Conservation (phyloP, 169 alveolate species). For the Plasmodium adleri region DNA sequence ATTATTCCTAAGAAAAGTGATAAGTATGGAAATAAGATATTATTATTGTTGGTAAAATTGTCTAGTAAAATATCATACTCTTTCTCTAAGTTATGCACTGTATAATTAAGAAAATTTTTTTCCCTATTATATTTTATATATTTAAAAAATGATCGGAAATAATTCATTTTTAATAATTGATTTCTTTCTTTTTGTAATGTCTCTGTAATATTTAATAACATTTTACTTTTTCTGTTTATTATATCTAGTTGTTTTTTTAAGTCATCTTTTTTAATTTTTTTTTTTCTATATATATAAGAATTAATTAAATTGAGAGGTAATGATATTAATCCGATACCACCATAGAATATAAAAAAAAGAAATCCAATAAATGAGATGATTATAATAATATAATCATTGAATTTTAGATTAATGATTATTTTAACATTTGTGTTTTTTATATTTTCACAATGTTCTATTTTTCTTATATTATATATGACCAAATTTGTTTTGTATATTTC, state of each 20-base stretch:
- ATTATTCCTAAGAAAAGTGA: constrained; percentile 8
- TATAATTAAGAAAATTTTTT: constrained; percentile 25
- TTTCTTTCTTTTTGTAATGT: constrained; percentile 12
- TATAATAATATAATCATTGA: constrained; percentile 26
- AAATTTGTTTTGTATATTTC: constrained; percentile 16
- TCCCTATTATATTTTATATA: constrained; percentile 23
- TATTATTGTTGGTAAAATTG: constrained; percentile 2
- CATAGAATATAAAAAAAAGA: constrained; percentile 29
- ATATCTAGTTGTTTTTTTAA: constrained; percentile 6
- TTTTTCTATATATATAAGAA: constrained; percentile 9
- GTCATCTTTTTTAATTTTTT: constrained; percentile 21
- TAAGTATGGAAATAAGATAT: neutral
- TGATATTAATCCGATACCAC: constrained; percentile 43
- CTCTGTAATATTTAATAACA: constrained; percentile 33
- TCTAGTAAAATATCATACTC: constrained; percentile 24
- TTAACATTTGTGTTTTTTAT: constrained; percentile 7
- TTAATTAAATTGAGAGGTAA: constrained; percentile 29
- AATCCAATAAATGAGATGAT: constrained; percentile 20
- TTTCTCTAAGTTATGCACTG: constrained; percentile 39
- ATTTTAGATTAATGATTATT: constrained; percentile 7
- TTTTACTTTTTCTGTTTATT: constrained; percentile 44
- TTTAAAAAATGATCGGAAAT: constrained; percentile 14
- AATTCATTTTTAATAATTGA: constrained; percentile 9
- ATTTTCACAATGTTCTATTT: constrained; percentile 24
- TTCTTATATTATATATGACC: constrained; percentile 16